These are phyloP conservation scores for Penicillium goetzii DNA, from an alignment of 495 filamentous ascomycete species.

Conservation along the genomic window DNA sequence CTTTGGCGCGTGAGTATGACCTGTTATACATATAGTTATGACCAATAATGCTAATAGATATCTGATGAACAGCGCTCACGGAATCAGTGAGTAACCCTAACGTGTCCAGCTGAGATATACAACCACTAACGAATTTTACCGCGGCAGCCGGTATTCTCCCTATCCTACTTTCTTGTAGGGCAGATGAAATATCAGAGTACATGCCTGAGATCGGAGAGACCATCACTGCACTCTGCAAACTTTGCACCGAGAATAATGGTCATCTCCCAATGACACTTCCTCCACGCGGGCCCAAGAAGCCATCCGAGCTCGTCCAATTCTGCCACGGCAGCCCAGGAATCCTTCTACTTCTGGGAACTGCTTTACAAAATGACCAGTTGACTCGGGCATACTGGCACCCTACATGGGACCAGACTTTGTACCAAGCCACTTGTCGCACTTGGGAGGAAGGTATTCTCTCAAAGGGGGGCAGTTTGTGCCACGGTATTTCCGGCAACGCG, in stretches of 20 bases:
- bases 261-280: conserved; percentile 48
- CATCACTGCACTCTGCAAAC: conserved; percentile 43
- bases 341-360: conserved; percentile 41
- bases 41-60: conserved; percentile 10
- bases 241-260: conserved; percentile 42
- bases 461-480: conserved; percentile 54
- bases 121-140: neutral
- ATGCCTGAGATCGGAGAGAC: conserved; percentile 42
- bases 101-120: neutral
- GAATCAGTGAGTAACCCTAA: conserved; percentile 34
- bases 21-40: neutral
- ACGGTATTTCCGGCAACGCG: conserved; percentile 52
- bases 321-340: conserved; percentile 52
- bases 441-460: conserved; percentile 54
- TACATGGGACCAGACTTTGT: conserved; percentile 46
- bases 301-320: conserved; percentile 47
- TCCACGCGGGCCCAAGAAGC: conserved; percentile 14
- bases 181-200: conserved; percentile 35
- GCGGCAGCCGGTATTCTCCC: conserved; percentile 46
- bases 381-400: conserved; percentile 40
- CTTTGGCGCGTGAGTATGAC: conserved; percentile 45
- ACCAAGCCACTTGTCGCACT: conserved; percentile 40
- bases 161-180: conserved; percentile 43
- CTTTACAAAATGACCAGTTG: conserved; percentile 34
- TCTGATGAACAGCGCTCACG: conserved; percentile 31